Evolutionary conservation across 2,329 filamentous ascomycete genomes (phyloP).

Genomic region (Fusarium tricinctum): DNA sequence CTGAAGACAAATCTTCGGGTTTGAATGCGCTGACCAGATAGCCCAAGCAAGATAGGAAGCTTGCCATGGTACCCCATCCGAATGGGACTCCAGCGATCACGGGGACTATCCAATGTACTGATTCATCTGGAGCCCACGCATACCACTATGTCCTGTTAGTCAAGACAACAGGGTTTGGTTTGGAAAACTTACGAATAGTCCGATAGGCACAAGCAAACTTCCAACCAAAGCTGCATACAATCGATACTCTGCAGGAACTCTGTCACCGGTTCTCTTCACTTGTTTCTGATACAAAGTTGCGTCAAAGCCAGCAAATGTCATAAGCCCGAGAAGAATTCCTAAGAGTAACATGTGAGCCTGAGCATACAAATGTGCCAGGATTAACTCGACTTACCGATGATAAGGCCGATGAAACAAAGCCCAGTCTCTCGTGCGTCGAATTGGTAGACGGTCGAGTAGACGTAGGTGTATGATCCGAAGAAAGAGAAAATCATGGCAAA

Average conservation of each 20-base stretch:
- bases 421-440: conserved; percentile 14
- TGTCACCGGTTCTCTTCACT: conserved; percentile 14
- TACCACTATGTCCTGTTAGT: conserved; percentile 17
- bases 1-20: background rate
- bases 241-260: conserved; percentile 10
- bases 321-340: conserved; percentile 15
- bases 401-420: conserved; percentile 21
- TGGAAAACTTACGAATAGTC: conserved; percentile 5
- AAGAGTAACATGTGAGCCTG: background rate
- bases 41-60: conserved; percentile 5
- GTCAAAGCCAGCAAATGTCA: conserved; percentile 18
- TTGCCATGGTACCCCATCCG: conserved; percentile 19
- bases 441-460: conserved; percentile 12
- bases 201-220: conserved; percentile 17
- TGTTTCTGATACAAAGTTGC: conserved; percentile 17
- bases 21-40: conserved; percentile 4
- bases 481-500: conserved; percentile 32
- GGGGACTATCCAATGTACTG: conserved; percentile 23
- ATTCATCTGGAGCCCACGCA: conserved; percentile 18
- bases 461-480: conserved; percentile 15
- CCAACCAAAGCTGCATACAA: conserved; percentile 15
- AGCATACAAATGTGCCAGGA: background rate
- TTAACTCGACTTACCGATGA: background rate
- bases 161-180: accelerated
- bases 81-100: conserved; percentile 20